Percentiles rank a stretch among this genome's conserved stretches.
phyloP scores from a whole-genome alignment of 371 early-diverging fungal species.

The Rhizomucor pusillus region DNA sequence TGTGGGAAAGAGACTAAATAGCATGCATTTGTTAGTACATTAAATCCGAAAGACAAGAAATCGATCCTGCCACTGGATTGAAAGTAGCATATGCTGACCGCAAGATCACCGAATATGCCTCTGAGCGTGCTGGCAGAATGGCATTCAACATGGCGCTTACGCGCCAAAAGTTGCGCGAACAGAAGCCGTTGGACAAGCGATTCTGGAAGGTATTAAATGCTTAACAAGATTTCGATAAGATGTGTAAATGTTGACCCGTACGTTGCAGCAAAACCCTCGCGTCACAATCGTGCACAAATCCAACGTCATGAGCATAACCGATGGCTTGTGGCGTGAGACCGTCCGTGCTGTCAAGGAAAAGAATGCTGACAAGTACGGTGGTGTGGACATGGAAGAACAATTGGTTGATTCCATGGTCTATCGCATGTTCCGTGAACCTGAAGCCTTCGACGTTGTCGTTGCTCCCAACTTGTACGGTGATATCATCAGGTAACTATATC shows the following conservation, averaged over 20 bases:
- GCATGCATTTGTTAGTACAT: constrained; percentile 60
- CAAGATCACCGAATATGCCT: constrained; percentile 85
- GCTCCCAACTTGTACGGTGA: constrained; percentile 97
- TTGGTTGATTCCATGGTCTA: constrained; percentile 96
- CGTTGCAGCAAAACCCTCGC: constrained; percentile 53
- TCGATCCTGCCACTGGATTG: constrained; percentile 59
- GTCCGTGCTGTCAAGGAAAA: constrained; percentile 72
- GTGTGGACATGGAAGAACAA: constrained; percentile 87
- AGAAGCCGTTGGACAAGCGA: constrained; percentile 53
- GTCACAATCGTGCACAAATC: constrained; percentile 97
- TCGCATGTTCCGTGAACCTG: constrained; percentile 94
- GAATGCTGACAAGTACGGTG: constrained; percentile 51
- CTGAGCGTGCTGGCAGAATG: constrained; percentile 79
- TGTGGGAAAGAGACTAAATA: neutral
- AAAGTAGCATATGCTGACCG: constrained; percentile 85
- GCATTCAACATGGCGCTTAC: constrained; percentile 87
- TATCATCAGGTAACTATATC: constrained; percentile 63
- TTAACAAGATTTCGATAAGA: too few species aligned
- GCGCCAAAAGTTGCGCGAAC: constrained; percentile 70
- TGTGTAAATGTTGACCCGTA: neutral
- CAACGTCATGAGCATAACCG: constrained; percentile 89
- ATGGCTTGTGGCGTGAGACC: constrained; percentile 93
- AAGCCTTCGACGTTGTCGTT: constrained; percentile 91
- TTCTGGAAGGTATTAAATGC: constrained; percentile 61
- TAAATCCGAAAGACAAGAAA: constrained; percentile 76